Conservation (phyloP, 2,329 filamentous ascomycete genomes). For the Orbilia blumenaviensis region DNA sequence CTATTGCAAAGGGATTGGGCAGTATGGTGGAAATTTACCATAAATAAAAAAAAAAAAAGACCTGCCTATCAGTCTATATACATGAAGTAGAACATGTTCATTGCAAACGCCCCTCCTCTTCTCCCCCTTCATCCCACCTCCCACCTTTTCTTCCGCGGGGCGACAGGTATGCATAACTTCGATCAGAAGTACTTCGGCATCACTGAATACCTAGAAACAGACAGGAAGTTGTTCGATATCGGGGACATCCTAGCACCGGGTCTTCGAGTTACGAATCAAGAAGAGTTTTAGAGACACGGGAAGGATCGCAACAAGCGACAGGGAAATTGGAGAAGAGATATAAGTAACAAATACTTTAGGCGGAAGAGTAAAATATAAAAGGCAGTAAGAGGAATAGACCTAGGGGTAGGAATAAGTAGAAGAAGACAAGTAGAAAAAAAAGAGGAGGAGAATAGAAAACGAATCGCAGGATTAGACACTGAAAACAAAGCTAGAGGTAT, state of each 20-base stretch:
- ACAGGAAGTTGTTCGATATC: conserved; percentile 2
- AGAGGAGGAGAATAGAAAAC: neutral
- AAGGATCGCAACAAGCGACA: neutral
- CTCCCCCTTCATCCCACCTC: neutral
- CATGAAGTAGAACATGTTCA: conserved; percentile 22
- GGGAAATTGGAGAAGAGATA: neutral
- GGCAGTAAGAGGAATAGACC: neutral
- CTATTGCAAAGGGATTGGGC: neutral
- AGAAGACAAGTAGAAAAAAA: neutral
- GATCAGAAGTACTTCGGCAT: neutral
- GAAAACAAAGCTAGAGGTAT: conserved; percentile 37
- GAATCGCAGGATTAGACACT: neutral
- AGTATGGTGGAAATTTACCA: conserved; percentile 3
- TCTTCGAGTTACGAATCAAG: neutral
- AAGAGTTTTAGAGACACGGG: neutral
- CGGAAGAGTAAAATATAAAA: neutral
- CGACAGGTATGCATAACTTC: neutral
- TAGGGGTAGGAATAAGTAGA: too few relatives aligned
- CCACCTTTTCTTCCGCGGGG: neutral
- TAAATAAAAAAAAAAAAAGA: neutral
- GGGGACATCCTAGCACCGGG: conserved; percentile 7
- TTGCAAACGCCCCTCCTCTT: neutral
- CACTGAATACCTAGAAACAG: too few relatives aligned
- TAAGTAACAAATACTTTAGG: neutral
- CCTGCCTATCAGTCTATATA: conserved; percentile 37